These are phyloP conservation scores for Cryptococcus hybrid DNA, from an alignment of 1,284 basidiomycete genomes.

Conservation along the genomic window DNA sequence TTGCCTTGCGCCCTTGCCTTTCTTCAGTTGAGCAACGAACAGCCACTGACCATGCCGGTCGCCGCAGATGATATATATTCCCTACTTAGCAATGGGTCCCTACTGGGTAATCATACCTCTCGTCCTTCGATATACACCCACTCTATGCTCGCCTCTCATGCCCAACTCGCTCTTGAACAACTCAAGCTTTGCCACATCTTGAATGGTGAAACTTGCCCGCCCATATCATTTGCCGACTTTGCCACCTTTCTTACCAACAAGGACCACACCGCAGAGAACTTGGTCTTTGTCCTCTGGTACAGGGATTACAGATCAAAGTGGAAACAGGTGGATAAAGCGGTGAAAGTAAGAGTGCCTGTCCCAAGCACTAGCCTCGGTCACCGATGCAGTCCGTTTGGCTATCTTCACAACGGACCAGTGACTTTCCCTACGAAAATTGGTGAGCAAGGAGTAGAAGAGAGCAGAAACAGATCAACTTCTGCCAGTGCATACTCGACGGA, in stretches of 20 bases:
- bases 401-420: slow-evolving; percentile 16
- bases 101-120: no score
- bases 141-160: slow-evolving; percentile 68
- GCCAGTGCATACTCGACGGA: no score
- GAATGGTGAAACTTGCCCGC: slow-evolving; percentile 36
- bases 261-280: slow-evolving; percentile 36
- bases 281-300: slow-evolving; percentile 41
- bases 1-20: no score
- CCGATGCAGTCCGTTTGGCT: slow-evolving; percentile 27
- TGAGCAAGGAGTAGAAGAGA: background rate
- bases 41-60: no score
- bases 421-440: slow-evolving; percentile 1
- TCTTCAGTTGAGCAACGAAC: no score
- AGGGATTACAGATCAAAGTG: slow-evolving; percentile 26
- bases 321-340: slow-evolving; percentile 10
- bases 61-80: no score
- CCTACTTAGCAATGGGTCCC: no score
- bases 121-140: no score
- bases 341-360: slow-evolving; percentile 20
- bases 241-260: slow-evolving; percentile 34
- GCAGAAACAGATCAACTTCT: no score
- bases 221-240: slow-evolving; percentile 39
- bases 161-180: slow-evolving; percentile 62
- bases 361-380: slow-evolving; percentile 30
- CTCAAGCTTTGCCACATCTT: slow-evolving; percentile 35